Conservation (phyloP, 78 protist genomes). For the Corallochytrium limacisporum region DNA sequence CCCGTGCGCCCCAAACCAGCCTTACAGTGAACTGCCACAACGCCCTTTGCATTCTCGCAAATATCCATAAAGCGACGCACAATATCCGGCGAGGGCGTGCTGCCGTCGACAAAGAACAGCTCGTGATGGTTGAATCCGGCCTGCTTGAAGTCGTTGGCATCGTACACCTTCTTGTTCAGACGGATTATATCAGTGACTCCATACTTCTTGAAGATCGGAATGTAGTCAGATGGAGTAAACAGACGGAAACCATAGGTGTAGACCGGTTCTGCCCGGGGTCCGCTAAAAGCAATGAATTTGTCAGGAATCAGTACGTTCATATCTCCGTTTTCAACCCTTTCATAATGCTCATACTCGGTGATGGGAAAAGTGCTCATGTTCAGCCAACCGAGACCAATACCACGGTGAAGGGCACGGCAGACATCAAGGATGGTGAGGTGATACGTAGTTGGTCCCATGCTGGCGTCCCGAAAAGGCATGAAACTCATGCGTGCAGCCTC, state of each 20-base stretch:
- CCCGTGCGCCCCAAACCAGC: conserved; percentile 65
- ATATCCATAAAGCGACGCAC: conserved; percentile 36
- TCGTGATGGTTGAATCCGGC: conserved; percentile 52
- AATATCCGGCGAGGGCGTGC: conserved; percentile 42
- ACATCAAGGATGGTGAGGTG: conserved; percentile 25
- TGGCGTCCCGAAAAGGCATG: conserved; percentile 67
- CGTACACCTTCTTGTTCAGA: conserved; percentile 54
- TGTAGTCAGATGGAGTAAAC: conserved; percentile 36
- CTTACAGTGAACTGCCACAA: conserved; percentile 31
- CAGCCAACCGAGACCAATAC: background rate
- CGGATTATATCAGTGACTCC: conserved; percentile 53
- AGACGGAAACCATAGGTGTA: background rate
- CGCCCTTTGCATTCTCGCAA: conserved; percentile 13
- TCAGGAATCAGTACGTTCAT: conserved; percentile 74
- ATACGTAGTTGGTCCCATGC: conserved; percentile 35
- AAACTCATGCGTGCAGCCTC: conserved; percentile 14
- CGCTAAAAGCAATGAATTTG: conserved; percentile 62
- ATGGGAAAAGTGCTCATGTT: conserved; percentile 22
- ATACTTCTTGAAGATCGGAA: conserved; percentile 20
- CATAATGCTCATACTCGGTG: conserved; percentile 38
- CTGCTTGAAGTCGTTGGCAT: background rate
- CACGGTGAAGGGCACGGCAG: conserved; percentile 27
- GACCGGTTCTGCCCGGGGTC: conserved; percentile 13
- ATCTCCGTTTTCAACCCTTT: conserved; percentile 71
- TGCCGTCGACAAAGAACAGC: conserved; percentile 57